A percentile compares a stretch with the other conserved stretches of the same genome.
phyloP scores from a whole-genome alignment of 2,329 filamentous ascomycete genomes.

The Rhynchosporium agropyri region DNA sequence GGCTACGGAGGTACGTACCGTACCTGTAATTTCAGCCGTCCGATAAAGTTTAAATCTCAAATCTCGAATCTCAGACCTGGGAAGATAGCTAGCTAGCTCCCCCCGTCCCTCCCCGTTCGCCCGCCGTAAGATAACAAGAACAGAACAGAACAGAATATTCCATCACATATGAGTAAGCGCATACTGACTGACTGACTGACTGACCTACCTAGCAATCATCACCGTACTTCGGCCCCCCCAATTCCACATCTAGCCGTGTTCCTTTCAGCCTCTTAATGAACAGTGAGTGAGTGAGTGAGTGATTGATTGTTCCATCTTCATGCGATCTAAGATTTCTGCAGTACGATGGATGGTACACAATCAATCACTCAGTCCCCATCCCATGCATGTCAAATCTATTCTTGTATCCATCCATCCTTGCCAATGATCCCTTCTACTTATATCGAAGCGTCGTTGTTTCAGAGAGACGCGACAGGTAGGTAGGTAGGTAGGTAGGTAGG shows the following conservation, averaged over 20 bases:
- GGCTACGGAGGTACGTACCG: no score
- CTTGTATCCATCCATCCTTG: slow-evolving; percentile 32
- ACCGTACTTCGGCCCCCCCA: slow-evolving; percentile 6
- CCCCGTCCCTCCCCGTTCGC: neutral
- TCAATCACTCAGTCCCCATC: slow-evolving; percentile 13
- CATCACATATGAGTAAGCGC: slow-evolving; percentile 2
- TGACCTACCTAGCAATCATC: neutral
- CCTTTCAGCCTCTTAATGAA: slow-evolving; percentile 25
- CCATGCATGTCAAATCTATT: slow-evolving; percentile 28
- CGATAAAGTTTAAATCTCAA: neutral
- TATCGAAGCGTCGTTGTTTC: slow-evolving; percentile 38
- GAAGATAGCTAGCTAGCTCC: no score
- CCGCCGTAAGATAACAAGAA: neutral
- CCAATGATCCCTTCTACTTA: slow-evolving; percentile 32
- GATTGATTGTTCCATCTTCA: slow-evolving; percentile 19
- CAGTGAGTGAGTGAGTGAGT: neutral
- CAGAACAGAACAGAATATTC: neutral
- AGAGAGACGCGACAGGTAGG: slow-evolving; percentile 33
- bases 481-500: no score
- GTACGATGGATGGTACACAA: no score
- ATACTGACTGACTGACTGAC: no score
- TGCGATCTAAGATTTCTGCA: slow-evolving; percentile 12
- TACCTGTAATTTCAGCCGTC: slow-evolving; percentile 5
- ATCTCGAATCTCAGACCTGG: no score
- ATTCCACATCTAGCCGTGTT: slow-evolving; percentile 4